Base-by-base conservation (phyloP, 2,329 filamentous ascomycete species). In the Aureobasidium sp. region DNA sequence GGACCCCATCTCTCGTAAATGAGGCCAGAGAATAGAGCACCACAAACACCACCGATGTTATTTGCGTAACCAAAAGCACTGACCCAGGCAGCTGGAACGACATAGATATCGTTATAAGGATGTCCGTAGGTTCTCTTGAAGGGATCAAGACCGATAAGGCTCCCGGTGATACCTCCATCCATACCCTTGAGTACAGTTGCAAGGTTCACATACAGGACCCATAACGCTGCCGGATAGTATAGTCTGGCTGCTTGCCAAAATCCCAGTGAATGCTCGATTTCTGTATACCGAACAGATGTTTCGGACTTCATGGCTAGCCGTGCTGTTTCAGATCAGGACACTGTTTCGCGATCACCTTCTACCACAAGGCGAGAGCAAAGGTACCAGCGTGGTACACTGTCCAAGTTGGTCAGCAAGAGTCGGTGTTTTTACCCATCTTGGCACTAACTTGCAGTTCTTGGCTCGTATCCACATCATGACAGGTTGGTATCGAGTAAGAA, bases 11-110 rank as follows among this genome's bases (percentile, higher is more conserved):
- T 50, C 15, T 62, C 53, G 17, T 62, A 57, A 17, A 51, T 2
- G 13, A 59, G n/a, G 34, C 52, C 51, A 36, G 60, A 53, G 8
- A 62, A 56, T 1, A 62, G 41, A 32, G 50, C 51, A 34, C 60
- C 60, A 15, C 34, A 46, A 0, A 62, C 51, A 23, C 60, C 51
- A 17, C 61, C 61, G n/a, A 62, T 57, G 12, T 50, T 57, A 37
- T 62, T 62, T 23, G 61, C 51, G 20, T 62, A 62, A 7, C 52
- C 52, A 7, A 62, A 62, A 27, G 61, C 61, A 37, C 61, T 56
- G 5, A 62, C 50, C 61, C 61, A 62, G 5, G 60, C 60, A 12
- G 60, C 60, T 10, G 60, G 60, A 39, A 56, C 51, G 23, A 62
- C 60, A 32, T 56, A 62, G 20, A 23, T 47, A 32, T 56, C 60